Percentiles rank a stretch among this genome's conserved stretches.
phyloP scores from a whole-genome alignment of 2,329 filamentous ascomycete genomes.

The Amauroascus niger region DNA sequence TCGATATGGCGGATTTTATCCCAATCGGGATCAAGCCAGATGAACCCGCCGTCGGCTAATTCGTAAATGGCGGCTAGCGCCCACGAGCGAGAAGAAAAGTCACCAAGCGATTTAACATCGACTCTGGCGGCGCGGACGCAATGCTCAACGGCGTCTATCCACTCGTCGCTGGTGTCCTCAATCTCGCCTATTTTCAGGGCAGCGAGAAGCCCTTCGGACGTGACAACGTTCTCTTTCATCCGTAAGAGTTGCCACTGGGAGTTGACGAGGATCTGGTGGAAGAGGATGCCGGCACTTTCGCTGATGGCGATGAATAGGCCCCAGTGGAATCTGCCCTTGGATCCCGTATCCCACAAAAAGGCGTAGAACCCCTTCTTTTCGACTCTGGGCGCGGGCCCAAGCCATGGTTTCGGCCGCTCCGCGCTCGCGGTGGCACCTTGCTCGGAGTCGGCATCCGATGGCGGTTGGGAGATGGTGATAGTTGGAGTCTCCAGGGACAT shows the following conservation, averaged over 20 bases:
- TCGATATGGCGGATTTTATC: conserved; percentile 12
- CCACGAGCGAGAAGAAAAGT: conserved; percentile 18
- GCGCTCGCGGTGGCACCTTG: neutral
- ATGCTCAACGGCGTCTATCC: conserved; percentile 14
- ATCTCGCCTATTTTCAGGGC: conserved; percentile 15
- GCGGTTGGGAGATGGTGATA: neutral
- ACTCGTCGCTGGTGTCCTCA: conserved; percentile 14
- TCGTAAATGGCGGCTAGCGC: conserved; percentile 16
- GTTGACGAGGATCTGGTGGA: conserved; percentile 13
- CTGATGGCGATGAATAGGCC: conserved; percentile 15
- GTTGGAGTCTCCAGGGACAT: neutral
- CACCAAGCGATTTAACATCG: neutral
- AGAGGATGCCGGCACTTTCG: conserved; percentile 11
- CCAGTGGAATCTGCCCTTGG: conserved; percentile 14
- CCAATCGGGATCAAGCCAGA: conserved; percentile 16
- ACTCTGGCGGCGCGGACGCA: conserved; percentile 11
- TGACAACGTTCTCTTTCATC: conserved; percentile 9
- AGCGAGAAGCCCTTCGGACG: conserved; percentile 11
- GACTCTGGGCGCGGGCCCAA: conserved; percentile 7
- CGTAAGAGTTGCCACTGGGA: conserved; percentile 12
- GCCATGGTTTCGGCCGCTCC: conserved; percentile 6
- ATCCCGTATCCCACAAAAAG: conserved; percentile 11
- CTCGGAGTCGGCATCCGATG: neutral
- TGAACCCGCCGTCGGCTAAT: conserved; percentile 15
- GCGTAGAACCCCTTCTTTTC: conserved; percentile 16